Base-by-base conservation (phyloP, 2,329 filamentous ascomycete genomes). In the Trichophyton benhamiae region DNA sequence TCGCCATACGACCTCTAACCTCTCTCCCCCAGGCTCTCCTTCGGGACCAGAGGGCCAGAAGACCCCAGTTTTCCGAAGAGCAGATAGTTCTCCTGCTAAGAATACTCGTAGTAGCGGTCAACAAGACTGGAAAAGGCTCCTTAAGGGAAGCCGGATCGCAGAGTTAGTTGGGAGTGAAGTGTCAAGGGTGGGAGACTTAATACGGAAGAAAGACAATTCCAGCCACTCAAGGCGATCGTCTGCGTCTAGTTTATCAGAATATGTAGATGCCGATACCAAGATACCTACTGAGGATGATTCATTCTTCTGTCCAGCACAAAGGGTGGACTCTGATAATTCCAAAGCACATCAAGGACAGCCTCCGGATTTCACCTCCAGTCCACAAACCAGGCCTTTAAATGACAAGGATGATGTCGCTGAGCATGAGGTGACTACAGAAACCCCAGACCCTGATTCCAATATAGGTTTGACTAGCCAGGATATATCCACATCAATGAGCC, bases 81-180 rank as follows among this genome's bases (percentile, higher is more conserved):
- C 59, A 2, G 70, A 73, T 13, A 68, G 66, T 52, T 68, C 67
- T 22, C 62, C 63, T 25, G 52, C 62, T 6, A 67, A 65, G 60
- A 65, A 65, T 20, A 65, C 69, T 20, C 75, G 71, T 46, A 69
- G 68, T 1, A 62, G 65, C 2, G 60, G 66, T 52, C 61, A 78
- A 71, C 66, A 76, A 75, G 68, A 84, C 76, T 83, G 82, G 8
- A 84, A 82, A 41, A 92, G 89, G 74, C 86, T 85, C 1, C 83
- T 96, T 74, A 92, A 90, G 74, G 86, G 85, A 2, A 83, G 84
- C 58, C 81, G 87, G 61, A 84, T 92, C 64, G 88, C 89, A 63
- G 87, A 83, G 33, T 80, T 89, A 33, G 82, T 95, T 2, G 81
- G 82, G n/a, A 80, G 78, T 63, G 84, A 87, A 67, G 79, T 85